These are phyloP conservation scores for Ophiorrhiza pumila DNA, from an alignment of 257 asterid species.

Conservation along the genomic window DNA sequence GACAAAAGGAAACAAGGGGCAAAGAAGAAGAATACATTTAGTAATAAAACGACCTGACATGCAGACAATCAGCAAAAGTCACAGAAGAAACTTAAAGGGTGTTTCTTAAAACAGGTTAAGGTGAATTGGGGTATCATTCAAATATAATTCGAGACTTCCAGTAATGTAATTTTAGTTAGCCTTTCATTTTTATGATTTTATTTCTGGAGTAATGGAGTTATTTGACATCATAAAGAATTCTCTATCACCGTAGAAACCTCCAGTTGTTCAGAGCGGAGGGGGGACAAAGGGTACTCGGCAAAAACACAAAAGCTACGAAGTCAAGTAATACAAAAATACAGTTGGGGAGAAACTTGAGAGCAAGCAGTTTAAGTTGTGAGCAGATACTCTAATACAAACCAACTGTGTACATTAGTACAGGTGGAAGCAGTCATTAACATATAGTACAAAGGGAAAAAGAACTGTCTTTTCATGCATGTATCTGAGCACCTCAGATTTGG, in stretches of 20 bases:
- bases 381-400: background rate
- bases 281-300: background rate
- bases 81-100: background rate
- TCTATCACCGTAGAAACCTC: background rate
- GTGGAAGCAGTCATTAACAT: too few relatives aligned
- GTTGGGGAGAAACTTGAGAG: background rate
- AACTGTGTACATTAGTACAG: background rate
- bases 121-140: too few relatives aligned
- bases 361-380: too few relatives aligned
- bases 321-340: background rate
- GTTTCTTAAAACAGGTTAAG: background rate
- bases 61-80: background rate
- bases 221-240: background rate
- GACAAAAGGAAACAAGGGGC: too few relatives aligned
- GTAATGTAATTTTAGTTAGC: too few relatives aligned
- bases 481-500: background rate
- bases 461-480: background rate
- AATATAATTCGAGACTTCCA: too few relatives aligned
- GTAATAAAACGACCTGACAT: constrained; percentile 7
- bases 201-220: background rate
- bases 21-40: too few relatives aligned
- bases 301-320: background rate
- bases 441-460: background rate
- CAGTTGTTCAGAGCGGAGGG: background rate
- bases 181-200: background rate